A percentile compares a stretch with the other conserved stretches of the same genome.
These are phyloP conservation scores for Trichoderma breve DNA, from an alignment of 2,329 filamentous ascomycete species.

Conservation along the genomic window DNA sequence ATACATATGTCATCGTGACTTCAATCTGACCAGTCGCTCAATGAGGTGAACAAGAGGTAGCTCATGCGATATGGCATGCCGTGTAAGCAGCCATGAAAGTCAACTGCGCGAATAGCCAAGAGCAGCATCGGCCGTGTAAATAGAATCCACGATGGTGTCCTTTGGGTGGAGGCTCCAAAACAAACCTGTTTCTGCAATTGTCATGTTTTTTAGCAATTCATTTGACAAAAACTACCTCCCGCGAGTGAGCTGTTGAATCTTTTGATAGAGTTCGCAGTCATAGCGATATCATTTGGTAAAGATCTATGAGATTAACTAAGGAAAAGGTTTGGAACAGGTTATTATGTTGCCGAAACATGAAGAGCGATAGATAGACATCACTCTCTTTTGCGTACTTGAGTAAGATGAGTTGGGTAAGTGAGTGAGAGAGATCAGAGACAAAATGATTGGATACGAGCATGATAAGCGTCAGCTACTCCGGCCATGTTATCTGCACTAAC, in stretches of 20 bases:
- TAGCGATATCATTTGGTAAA: background rate
- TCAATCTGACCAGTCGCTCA: background rate
- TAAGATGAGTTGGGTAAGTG: background rate
- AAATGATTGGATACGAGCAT: background rate
- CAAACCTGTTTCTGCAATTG: too few species aligned
- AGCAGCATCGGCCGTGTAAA: background rate
- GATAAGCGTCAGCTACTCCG: background rate
- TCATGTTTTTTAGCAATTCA: background rate
- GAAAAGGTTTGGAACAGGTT: background rate
- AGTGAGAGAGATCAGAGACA: background rate
- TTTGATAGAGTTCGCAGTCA: background rate
- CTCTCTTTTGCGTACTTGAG: background rate
- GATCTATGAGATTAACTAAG: background rate
- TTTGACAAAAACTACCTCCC: background rate
- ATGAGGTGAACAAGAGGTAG: background rate
- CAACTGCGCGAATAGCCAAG: background rate
- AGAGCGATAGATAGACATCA: background rate
- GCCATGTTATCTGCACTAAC: background rate
- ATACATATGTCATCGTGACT: background rate
- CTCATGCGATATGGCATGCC: background rate
- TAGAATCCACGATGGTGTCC: background rate
- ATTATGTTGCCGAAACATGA: background rate
- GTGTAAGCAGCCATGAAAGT: background rate
- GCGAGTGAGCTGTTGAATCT: background rate
- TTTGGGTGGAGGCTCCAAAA: background rate